Percentiles rank a stretch among this genome's conserved stretches.
Evolutionary conservation across 352 stramenopile genomes (phyloP).

Genomic region (Saprolegnia diclina): DNA sequence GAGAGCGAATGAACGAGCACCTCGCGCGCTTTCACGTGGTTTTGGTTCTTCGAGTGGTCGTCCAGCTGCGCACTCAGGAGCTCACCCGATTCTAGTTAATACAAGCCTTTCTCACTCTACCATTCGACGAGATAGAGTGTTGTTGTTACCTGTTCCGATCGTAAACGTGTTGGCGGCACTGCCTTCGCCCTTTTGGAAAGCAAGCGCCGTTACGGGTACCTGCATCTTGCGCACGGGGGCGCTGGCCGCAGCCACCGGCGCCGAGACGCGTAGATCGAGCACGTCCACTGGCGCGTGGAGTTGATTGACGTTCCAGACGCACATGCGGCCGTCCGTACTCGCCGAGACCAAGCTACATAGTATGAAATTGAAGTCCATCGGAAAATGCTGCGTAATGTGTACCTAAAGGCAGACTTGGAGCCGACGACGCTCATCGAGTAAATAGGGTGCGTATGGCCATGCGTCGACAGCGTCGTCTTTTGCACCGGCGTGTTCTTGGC

Average conservation of each 20-base stretch:
- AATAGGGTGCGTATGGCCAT: conserved; percentile 82
- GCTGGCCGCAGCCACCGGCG: conserved; percentile 36
- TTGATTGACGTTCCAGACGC: conserved; percentile 80
- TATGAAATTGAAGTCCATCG: not conserved
- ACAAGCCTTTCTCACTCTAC: not conserved
- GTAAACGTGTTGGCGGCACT: conserved; percentile 54
- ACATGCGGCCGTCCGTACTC: conserved; percentile 81
- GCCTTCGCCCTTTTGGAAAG: conserved; percentile 72
- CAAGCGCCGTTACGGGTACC: conserved; percentile 73
- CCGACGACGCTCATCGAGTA: conserved; percentile 81
- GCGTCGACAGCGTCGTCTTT: conserved; percentile 74
- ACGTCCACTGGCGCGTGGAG: conserved; percentile 79
- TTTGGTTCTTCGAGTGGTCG: conserved; percentile 4
- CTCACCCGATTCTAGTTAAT: conserved; percentile 23
- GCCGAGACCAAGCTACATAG: conserved; percentile 64
- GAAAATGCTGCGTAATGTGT: not conserved
- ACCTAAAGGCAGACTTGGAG: conserved; percentile 78
- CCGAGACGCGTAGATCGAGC: conserved; percentile 70
- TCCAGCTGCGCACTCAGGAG: conserved; percentile 21
- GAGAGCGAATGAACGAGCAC: conserved; percentile 64
- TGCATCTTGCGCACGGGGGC: conserved; percentile 82
- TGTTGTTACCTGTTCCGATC: conserved; percentile 58
- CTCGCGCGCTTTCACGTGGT: conserved; percentile 35
- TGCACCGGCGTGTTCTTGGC: conserved; percentile 75
- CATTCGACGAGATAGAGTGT: not conserved